Evolutionary conservation across 1,284 basidiomycete species (phyloP).

Genomic region (Ceratobasidium sp.): DNA sequence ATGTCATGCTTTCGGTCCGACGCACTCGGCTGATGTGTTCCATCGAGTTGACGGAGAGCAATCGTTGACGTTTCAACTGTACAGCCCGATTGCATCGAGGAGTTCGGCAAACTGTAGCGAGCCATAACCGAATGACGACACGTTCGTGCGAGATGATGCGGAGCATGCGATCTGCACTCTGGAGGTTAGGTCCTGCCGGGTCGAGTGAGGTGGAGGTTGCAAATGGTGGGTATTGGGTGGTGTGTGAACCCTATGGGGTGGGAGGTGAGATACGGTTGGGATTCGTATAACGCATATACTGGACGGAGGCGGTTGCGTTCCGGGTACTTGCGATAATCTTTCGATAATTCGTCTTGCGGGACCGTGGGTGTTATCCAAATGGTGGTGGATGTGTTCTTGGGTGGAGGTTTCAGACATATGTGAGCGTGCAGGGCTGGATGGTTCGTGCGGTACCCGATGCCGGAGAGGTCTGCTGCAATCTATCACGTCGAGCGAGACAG

Average conservation of each 20-base stretch:
- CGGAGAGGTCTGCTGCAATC: background rate
- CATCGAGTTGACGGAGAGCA: background rate
- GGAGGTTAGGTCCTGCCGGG: slow-evolving; percentile 13
- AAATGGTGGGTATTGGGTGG: background rate
- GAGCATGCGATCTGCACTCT: slow-evolving; percentile 6
- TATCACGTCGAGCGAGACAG: background rate
- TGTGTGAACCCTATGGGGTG: background rate
- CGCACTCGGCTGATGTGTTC: too few species aligned
- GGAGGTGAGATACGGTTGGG: background rate
- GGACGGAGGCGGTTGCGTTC: slow-evolving; percentile 9
- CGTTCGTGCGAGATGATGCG: too few species aligned
- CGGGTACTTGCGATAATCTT: background rate
- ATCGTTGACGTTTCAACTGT: background rate
- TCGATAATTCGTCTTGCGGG: background rate
- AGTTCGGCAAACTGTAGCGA: background rate
- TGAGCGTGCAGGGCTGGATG: slow-evolving; percentile 3
- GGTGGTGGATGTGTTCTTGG: too few species aligned
- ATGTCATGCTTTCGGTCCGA: background rate
- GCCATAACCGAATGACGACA: slow-evolving; percentile 12
- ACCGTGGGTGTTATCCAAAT: background rate
- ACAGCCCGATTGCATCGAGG: slow-evolving; percentile 14
- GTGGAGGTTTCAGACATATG: background rate
- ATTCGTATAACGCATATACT: background rate
- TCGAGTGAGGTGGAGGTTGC: slow-evolving; percentile 1
- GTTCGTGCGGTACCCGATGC: background rate